These are phyloP conservation scores for Monosporascus sp. DNA, from an alignment of 2,329 filamentous ascomycete genomes.

Conservation along the genomic window DNA sequence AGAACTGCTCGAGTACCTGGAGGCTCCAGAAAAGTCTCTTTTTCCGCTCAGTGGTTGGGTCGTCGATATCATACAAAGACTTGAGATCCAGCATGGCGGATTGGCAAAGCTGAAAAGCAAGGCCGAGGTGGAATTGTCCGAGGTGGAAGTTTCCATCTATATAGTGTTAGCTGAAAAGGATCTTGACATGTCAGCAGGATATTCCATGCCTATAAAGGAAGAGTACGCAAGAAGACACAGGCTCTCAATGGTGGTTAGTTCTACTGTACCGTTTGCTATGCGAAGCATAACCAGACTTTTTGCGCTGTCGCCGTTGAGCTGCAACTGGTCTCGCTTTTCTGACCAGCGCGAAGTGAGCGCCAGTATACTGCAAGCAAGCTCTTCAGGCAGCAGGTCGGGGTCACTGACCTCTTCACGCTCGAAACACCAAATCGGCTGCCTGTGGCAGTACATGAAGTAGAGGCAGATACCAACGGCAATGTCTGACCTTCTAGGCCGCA, in stretches of 20 bases:
- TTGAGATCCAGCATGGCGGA: conserved; percentile 44
- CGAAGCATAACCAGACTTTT: conserved; percentile 41
- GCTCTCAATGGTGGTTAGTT: conserved; percentile 44
- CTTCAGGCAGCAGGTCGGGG: conserved; percentile 29
- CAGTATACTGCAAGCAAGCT: conserved; percentile 36
- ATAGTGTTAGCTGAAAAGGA: conserved; percentile 3
- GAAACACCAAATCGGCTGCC: conserved; percentile 41
- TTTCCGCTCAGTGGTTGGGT: conserved; percentile 36
- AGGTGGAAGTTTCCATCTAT: conserved; percentile 43
- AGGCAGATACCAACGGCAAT: conserved; percentile 30
- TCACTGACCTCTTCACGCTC: conserved; percentile 36
- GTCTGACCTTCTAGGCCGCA: conserved; percentile 26
- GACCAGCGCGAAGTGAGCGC: conserved; percentile 35
- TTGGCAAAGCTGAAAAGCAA: conserved; percentile 45
- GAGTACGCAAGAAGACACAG: conserved; percentile 45
- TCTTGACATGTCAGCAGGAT: background rate
- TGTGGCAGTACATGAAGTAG: conserved; percentile 39
- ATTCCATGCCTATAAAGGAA: conserved; percentile 39
- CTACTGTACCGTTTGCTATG: conserved; percentile 45
- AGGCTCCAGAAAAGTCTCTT: conserved; percentile 47
- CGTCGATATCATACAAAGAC: conserved; percentile 31
- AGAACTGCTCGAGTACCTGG: conserved; percentile 43
- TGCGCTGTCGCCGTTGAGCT: conserved; percentile 23
- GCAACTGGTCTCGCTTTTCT: conserved; percentile 5
- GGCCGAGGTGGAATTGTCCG: conserved; percentile 44